Evolutionary conservation across 768 basidiomycete species (phyloP).

Genomic region (Trametes cinnabarina): DNA sequence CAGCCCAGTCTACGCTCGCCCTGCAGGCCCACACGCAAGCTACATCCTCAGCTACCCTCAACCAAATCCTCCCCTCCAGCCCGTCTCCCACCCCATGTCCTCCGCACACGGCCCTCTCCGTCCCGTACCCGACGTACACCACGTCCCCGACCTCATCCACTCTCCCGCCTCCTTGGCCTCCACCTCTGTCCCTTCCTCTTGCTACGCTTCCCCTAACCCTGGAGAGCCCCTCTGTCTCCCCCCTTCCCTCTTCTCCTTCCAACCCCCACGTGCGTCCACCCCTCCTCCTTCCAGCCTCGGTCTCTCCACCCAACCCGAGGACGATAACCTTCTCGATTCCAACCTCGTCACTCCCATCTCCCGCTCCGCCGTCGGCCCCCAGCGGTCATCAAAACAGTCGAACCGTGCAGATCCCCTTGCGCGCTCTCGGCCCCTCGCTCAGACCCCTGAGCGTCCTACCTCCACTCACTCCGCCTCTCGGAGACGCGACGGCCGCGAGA

Average conservation of each 20-base stretch:
- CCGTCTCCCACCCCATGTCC: slow-evolving; percentile 10
- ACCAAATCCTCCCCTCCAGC: slow-evolving; percentile 27
- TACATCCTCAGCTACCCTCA: slow-evolving; percentile 34
- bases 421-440: slow-evolving; percentile 8
- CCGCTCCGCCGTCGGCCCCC: not conserved
- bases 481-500: slow-evolving; percentile 35
- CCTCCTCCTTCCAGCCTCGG: not conserved
- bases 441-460: slow-evolving; percentile 4
- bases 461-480: not conserved
- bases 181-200: slow-evolving; percentile 8
- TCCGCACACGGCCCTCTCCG: slow-evolving; percentile 1
- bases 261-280: slow-evolving; percentile 5
- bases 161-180: slow-evolving; percentile 7
- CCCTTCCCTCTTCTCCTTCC: slow-evolving; percentile 24
- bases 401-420: slow-evolving; percentile 7
- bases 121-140: slow-evolving; percentile 4
- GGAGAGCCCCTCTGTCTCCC: slow-evolving; percentile 25
- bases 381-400: not conserved
- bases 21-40: slow-evolving; percentile 16
- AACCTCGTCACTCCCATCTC: not conserved
- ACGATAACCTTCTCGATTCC: not conserved
- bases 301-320: not conserved
- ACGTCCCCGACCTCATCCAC: slow-evolving; percentile 13
- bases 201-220: slow-evolving; percentile 8
- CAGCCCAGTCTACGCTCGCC: slow-evolving; percentile 20